Conservation (phyloP, 1,284 basidiomycete genomes). For the Marasmius tenuissimus region DNA sequence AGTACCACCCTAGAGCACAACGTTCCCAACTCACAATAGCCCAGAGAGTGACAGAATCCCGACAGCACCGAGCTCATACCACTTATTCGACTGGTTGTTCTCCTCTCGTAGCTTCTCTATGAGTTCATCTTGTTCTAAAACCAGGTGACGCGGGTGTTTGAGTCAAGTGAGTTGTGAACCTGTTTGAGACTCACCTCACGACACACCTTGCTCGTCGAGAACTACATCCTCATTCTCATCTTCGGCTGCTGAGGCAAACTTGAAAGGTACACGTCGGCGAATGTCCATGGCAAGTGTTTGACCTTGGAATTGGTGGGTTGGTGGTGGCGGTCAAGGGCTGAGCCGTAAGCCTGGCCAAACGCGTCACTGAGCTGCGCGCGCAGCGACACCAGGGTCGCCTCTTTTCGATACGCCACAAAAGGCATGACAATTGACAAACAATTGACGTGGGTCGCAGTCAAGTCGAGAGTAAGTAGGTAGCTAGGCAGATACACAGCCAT, state of each 20-base stretch:
- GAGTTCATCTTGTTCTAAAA: not conserved
- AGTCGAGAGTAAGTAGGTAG: no score
- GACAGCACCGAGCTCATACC: not conserved
- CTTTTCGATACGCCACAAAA: no score
- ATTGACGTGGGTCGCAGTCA: no score
- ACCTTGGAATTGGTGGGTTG: no score
- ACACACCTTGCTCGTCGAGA: not conserved
- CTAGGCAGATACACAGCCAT: no score
- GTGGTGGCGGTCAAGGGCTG: no score
- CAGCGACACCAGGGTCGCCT: no score
- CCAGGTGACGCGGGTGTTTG: not conserved
- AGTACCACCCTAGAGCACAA: not conserved
- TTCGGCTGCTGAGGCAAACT: not conserved
- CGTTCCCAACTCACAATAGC: not conserved
- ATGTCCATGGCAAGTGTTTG: not conserved
- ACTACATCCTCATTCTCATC: not conserved
- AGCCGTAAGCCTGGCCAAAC: no score
- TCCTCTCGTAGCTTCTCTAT: not conserved
- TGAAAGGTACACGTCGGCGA: not conserved
- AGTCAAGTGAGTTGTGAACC: not conserved
- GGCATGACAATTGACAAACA: no score
- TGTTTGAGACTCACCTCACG: not conserved
- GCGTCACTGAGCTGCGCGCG: no score
- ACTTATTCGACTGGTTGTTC: not conserved
- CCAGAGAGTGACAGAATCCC: not conserved